Percentiles rank a stretch among this genome's conserved stretches.
Conservation (phyloP, 2,329 filamentous ascomycete genomes). For the Aspergillus puulaauensis region DNA sequence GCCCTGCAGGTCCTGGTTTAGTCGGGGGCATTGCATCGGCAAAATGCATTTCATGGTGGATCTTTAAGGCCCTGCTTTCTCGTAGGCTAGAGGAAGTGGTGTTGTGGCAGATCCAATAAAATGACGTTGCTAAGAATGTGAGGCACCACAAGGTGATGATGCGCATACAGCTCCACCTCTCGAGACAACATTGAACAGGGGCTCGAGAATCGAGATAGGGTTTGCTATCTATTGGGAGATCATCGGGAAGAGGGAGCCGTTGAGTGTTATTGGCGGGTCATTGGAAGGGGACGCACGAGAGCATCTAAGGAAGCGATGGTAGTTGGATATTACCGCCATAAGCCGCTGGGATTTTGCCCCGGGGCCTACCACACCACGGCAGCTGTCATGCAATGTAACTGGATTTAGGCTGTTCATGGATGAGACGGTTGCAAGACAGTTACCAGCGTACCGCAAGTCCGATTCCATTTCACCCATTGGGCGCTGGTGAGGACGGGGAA, state of each 20-base stretch:
- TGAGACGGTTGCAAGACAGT: conserved; percentile 10
- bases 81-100: not conserved
- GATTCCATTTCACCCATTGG: conserved; percentile 13
- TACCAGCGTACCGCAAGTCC: not conserved
- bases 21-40: not conserved
- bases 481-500: conserved; percentile 7
- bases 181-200: not conserved
- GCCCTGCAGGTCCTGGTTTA: not conserved
- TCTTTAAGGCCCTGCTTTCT: not conserved
- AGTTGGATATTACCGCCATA: conserved; percentile 7
- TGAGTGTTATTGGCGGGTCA: conserved; percentile 4
- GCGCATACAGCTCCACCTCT: not conserved
- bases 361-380: conserved; percentile 13
- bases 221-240: not conserved
- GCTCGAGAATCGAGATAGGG: not conserved
- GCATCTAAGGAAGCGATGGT: not conserved
- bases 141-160: conserved; percentile 3
- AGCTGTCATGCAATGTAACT: conserved; percentile 27
- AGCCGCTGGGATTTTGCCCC: conserved; percentile 11
- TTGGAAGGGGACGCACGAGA: conserved; percentile 15
- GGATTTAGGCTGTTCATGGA: conserved; percentile 20
- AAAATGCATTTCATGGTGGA: not conserved
- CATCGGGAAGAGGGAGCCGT: conserved; percentile 9
- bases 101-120: conserved; percentile 15
- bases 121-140: conserved; percentile 19